Evolutionary conservation across 441 rosid genomes (phyloP).

Genomic region (Erodium trifolium): DNA sequence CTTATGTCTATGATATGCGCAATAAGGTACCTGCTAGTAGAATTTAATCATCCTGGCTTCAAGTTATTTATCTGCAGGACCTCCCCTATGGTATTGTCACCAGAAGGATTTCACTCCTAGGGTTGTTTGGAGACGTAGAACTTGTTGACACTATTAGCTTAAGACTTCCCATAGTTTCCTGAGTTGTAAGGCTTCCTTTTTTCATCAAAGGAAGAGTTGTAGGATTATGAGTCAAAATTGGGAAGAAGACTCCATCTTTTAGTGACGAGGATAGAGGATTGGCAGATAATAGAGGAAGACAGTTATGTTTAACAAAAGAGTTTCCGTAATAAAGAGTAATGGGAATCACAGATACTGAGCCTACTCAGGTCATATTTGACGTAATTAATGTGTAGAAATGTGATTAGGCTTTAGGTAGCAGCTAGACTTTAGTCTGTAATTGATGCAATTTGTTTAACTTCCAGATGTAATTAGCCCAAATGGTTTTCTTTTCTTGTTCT

Average conservation of each 20-base stretch:
- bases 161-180: too few relatives aligned
- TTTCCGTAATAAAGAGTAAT: not conserved
- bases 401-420: too few relatives aligned
- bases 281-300: not conserved
- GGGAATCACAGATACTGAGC: too few relatives aligned
- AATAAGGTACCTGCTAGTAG: constrained; percentile 42
- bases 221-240: not conserved
- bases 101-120: not conserved
- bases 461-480: too few relatives aligned
- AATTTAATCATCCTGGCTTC: not conserved
- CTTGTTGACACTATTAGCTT: not conserved
- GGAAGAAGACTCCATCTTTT: not conserved
- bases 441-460: too few relatives aligned
- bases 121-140: not conserved
- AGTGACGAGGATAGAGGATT: not conserved
- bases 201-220: too few relatives aligned
- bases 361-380: too few relatives aligned
- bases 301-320: not conserved
- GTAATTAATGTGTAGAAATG: too few relatives aligned
- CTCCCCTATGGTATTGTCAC: too few relatives aligned
- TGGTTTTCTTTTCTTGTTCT: too few relatives aligned
- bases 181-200: not conserved
- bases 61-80: too few relatives aligned
- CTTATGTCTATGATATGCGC: constrained; percentile 68
- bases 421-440: too few relatives aligned